A percentile compares a stretch with the other conserved stretches of the same genome.
Conservation (phyloP, 768 basidiomycete genomes). For the Sporobolomyces roseus region DNA sequence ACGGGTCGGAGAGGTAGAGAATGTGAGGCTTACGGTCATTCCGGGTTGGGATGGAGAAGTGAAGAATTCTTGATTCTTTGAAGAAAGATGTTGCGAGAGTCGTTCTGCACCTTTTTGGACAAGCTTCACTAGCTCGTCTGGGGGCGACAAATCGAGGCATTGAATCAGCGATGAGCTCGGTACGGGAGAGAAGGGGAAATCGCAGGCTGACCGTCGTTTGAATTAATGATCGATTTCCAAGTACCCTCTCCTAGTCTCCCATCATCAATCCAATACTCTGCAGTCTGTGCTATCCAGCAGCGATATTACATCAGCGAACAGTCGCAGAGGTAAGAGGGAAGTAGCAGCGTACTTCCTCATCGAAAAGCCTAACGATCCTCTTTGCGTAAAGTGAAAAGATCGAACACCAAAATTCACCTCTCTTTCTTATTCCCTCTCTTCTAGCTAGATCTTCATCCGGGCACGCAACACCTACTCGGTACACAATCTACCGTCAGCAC, state of each 20-base stretch:
- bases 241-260: neutral
- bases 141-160: neutral
- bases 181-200: neutral
- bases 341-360: constrained; percentile 6
- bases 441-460: neutral
- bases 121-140: neutral
- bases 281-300: neutral
- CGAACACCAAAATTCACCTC: neutral
- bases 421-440: neutral
- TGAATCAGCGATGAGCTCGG: no score
- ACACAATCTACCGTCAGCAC: neutral
- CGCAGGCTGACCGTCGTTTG: neutral
- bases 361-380: neutral
- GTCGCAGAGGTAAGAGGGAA: no score
- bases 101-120: neutral
- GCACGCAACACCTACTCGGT: neutral
- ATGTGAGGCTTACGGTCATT: constrained; percentile 7
- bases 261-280: constrained; percentile 5
- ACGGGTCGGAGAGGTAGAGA: neutral
- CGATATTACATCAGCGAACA: no score
- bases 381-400: constrained; percentile 10
- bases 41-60: neutral
- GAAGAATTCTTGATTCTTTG: neutral
- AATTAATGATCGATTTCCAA: neutral
- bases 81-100: neutral